Evolutionary conservation across 139 green algal species (phyloP).

Genomic region (Coccomyxa sp.): DNA sequence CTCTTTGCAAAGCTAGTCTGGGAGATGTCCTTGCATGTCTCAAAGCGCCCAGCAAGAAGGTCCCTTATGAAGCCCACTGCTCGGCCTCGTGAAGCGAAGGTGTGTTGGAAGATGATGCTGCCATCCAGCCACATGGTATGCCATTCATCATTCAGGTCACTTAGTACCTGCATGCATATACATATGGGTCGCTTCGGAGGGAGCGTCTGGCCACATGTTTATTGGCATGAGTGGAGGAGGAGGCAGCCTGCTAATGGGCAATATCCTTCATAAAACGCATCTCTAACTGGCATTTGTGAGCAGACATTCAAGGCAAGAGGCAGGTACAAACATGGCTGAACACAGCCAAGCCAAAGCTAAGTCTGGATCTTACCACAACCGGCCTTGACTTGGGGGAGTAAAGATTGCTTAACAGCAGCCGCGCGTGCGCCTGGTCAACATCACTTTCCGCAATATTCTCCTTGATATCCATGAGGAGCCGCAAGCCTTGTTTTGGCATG

Average conservation of each 20-base stretch:
- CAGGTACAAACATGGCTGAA: too few relatives aligned
- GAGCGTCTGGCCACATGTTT: too few relatives aligned
- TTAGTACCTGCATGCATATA: background rate
- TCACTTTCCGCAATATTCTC: background rate
- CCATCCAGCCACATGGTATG: background rate
- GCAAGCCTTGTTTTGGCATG: background rate
- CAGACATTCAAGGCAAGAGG: too few relatives aligned
- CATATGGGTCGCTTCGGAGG: too few relatives aligned
- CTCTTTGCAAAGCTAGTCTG: background rate
- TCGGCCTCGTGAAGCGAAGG: background rate
- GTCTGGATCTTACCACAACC: background rate
- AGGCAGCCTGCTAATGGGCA: too few relatives aligned
- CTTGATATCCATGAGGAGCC: too few relatives aligned
- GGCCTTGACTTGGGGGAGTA: background rate
- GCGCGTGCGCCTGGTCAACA: background rate
- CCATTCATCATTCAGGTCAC: background rate
- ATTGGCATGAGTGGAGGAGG: too few relatives aligned
- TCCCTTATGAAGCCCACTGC: background rate
- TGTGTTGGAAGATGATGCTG: background rate
- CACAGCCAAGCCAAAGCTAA: too few relatives aligned
- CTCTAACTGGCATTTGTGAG: too few relatives aligned
- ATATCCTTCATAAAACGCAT: too few relatives aligned
- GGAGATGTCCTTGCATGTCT: background rate
- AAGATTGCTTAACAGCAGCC: background rate
- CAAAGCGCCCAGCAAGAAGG: background rate